A percentile compares a stretch with the other conserved stretches of the same genome.
phyloP scores from a whole-genome alignment of 1,284 basidiomycete species.

The Cerioporus squamosus region DNA sequence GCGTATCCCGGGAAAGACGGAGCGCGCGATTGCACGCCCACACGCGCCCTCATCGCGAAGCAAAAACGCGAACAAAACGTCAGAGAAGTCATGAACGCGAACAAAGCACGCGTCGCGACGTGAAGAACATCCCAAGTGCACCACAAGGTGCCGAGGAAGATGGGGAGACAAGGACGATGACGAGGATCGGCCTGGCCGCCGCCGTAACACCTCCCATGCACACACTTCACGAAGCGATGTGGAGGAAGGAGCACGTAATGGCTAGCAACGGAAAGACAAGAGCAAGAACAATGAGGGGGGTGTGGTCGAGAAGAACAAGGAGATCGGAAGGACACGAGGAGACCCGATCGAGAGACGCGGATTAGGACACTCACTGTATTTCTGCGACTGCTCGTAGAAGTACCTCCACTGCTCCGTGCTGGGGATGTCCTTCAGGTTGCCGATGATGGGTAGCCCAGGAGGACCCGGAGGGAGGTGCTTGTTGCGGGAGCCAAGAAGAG shows the following conservation, averaged over 20 bases:
- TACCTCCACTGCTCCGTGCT: conserved; percentile 22
- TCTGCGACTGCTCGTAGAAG: conserved; percentile 18
- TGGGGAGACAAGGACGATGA: not conserved
- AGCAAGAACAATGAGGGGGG: too few relatives aligned
- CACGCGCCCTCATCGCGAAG: too few relatives aligned
- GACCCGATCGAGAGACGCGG: not conserved
- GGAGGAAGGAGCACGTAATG: not conserved
- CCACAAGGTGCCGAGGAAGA: too few relatives aligned
- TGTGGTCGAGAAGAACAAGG: too few relatives aligned
- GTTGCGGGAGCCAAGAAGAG: conserved; percentile 8
- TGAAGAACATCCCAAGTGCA: too few relatives aligned
- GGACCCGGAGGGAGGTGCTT: conserved; percentile 23
- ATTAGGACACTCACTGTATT: conserved; percentile 15
- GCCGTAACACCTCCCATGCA: not conserved
- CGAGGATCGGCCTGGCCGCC: not conserved
- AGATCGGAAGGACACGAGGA: too few relatives aligned
- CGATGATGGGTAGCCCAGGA: conserved; percentile 19
- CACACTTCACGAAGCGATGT: not conserved
- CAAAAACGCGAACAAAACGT: too few relatives aligned
- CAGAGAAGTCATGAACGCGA: too few relatives aligned
- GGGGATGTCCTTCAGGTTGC: conserved; percentile 23
- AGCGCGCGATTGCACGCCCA: not conserved
- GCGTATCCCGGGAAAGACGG: not conserved
- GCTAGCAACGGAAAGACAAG: not conserved
- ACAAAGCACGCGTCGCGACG: too few relatives aligned